phyloP scores from a whole-genome alignment of 768 basidiomycete species.

The Hydnum rufescens region DNA sequence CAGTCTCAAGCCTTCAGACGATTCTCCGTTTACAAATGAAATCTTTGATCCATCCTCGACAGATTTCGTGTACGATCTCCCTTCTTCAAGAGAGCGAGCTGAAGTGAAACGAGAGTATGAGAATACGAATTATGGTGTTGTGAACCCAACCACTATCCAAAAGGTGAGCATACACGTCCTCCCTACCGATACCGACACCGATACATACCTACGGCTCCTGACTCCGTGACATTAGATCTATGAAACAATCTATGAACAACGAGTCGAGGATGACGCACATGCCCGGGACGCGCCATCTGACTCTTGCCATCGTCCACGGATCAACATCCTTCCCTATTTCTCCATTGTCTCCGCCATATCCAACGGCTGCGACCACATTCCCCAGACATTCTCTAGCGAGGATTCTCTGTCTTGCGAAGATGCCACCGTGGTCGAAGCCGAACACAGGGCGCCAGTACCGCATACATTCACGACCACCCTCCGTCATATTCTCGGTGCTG shows the following conservation, averaged over 20 bases:
- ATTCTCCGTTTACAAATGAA: slow-evolving; percentile 34
- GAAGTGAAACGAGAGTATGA: slow-evolving; percentile 26
- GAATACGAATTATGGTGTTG: slow-evolving; percentile 33
- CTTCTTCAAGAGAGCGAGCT: slow-evolving; percentile 20
- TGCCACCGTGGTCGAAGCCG: slow-evolving; percentile 4
- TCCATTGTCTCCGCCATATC: neutral
- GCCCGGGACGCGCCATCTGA: slow-evolving; percentile 15
- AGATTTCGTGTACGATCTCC: slow-evolving; percentile 22
- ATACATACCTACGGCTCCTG: neutral
- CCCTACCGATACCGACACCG: neutral
- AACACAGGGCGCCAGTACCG: neutral
- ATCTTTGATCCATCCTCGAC: slow-evolving; percentile 32
- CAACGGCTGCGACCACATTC: no score
- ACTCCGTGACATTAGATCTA: slow-evolving; percentile 21
- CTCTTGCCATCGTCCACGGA: neutral
- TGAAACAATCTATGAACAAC: slow-evolving; percentile 31
- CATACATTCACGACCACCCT: slow-evolving; percentile 16
- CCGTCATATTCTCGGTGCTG: slow-evolving; percentile 18
- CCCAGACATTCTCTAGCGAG: neutral
- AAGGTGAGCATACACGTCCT: slow-evolving; percentile 14
- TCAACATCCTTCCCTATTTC: neutral
- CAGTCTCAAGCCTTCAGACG: slow-evolving; percentile 31
- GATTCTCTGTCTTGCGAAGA: neutral
- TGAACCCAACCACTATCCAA: slow-evolving; percentile 30
- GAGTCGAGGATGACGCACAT: slow-evolving; percentile 25